Percentiles rank a stretch among this genome's conserved stretches.
Evolutionary conservation across 169 alveolate genomes (phyloP).

Genomic region (Cyclospora cayetanensis): DNA sequence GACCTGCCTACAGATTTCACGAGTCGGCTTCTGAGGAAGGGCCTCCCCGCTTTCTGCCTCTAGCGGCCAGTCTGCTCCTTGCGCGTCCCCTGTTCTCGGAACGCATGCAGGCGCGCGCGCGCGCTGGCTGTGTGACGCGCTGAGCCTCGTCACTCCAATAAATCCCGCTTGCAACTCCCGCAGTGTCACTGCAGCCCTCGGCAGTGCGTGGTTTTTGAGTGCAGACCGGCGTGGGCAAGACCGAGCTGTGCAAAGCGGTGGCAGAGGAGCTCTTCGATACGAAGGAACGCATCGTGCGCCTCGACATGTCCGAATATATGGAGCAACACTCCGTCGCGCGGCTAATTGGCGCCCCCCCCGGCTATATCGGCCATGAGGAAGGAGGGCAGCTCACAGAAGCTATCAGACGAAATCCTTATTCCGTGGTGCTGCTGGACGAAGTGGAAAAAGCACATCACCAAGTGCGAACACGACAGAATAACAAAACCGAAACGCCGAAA

Average conservation of each 20-base stretch:
- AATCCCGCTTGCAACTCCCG: too few relatives aligned
- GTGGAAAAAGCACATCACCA: slow-evolving; percentile 95
- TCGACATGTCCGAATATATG: slow-evolving; percentile 90
- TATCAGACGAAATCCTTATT: slow-evolving; percentile 90
- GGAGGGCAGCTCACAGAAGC: slow-evolving; percentile 93
- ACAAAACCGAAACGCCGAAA: background rate
- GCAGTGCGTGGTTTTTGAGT: too few relatives aligned
- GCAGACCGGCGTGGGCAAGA: slow-evolving; percentile 93
- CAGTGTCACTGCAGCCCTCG: too few relatives aligned
- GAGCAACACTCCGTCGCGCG: slow-evolving; percentile 87
- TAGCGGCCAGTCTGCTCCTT: too few relatives aligned
- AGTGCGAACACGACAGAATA: slow-evolving; percentile 55
- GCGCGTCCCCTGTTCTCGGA: too few relatives aligned
- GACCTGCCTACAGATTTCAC: too few relatives aligned
- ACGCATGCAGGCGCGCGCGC: too few relatives aligned
- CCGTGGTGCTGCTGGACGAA: slow-evolving; percentile 92
- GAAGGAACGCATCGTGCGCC: slow-evolving; percentile 77
- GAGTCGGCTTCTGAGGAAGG: too few relatives aligned
- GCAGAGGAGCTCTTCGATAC: slow-evolving; percentile 91
- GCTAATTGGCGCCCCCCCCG: slow-evolving; percentile 94
- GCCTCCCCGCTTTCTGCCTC: too few relatives aligned
- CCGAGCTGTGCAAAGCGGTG: slow-evolving; percentile 90
- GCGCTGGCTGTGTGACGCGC: too few relatives aligned
- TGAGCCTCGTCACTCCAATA: too few relatives aligned
- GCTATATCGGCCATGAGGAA: slow-evolving; percentile 91